These are phyloP conservation scores for Torrubiella hemipterigena DNA, from an alignment of 2,329 filamentous ascomycete genomes.

Conservation along the genomic window DNA sequence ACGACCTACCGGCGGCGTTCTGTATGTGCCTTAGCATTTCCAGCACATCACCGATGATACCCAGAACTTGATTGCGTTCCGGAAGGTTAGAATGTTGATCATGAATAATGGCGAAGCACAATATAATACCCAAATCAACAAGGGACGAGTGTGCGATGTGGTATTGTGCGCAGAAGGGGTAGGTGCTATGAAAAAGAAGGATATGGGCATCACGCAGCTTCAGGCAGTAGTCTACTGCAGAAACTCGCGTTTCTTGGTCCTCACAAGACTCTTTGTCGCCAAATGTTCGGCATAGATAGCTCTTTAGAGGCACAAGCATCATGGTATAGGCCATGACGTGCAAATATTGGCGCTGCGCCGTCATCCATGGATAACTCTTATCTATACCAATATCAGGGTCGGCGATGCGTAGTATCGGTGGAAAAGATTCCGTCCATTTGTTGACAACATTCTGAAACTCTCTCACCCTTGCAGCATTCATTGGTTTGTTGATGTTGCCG, in stretches of 20 bases:
- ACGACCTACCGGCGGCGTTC: background rate
- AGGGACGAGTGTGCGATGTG: slow-evolving; percentile 1
- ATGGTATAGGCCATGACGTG: slow-evolving; percentile 1
- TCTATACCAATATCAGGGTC: slow-evolving; percentile 1
- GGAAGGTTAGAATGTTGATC: slow-evolving; percentile 1
- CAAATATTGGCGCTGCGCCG: slow-evolving; percentile 1
- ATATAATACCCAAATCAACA: background rate
- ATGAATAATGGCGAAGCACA: background rate
- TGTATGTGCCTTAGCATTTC: slow-evolving; percentile 1
- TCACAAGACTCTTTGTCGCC: background rate
- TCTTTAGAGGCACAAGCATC: background rate
- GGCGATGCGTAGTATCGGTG: background rate
- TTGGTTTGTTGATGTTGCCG: slow-evolving; percentile 1
- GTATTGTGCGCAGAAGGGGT: slow-evolving; percentile 1
- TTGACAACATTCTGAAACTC: slow-evolving; percentile 1
- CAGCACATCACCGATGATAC: slow-evolving; percentile 1
- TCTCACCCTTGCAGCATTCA: background rate
- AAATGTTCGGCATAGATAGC: background rate
- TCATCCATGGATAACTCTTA: background rate
- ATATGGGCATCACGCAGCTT: slow-evolving; percentile 2
- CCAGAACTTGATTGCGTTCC: slow-evolving; percentile 1
- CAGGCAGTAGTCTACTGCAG: slow-evolving; percentile 1
- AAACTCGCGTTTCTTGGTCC: background rate
- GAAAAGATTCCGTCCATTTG: slow-evolving; percentile 1
- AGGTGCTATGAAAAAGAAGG: slow-evolving; percentile 1